These are phyloP conservation scores for Arctostaphylos glauca DNA, from an alignment of 148 eudicot genomes.

Conservation along the genomic window DNA sequence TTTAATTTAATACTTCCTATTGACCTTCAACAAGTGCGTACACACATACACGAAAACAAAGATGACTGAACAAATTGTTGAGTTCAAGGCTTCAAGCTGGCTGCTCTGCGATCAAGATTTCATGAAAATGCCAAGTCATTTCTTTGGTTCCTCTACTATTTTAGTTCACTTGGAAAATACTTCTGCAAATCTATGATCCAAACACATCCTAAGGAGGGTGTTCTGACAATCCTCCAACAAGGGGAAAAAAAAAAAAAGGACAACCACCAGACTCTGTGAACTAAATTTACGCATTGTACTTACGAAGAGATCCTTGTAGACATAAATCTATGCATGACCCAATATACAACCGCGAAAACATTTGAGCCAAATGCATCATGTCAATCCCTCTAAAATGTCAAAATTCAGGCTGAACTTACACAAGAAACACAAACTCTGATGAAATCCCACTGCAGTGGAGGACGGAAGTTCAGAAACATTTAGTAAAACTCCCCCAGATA, in stretches of 20 bases:
- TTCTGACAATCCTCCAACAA: not conserved
- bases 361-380: not conserved
- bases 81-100: not conserved
- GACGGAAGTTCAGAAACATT: not conserved
- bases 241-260: slow-evolving; percentile 1
- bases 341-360: not conserved
- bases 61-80: not conserved
- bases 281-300: not conserved
- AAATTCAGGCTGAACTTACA: not conserved
- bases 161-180: not conserved
- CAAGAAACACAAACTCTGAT: not conserved
- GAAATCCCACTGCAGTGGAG: not conserved
- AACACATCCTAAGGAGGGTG: not conserved
- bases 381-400: not conserved
- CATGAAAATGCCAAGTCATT: not conserved
- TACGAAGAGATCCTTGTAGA: not conserved
- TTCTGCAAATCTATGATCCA: not conserved
- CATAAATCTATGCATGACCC: not conserved
- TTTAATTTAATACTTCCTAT: not conserved
- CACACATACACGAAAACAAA: not conserved
- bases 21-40: not conserved
- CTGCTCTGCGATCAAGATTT: not conserved
- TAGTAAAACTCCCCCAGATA: slow-evolving; percentile 77
- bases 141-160: not conserved
- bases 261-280: not conserved